Evolutionary conservation across 2,329 filamentous ascomycete genomes (phyloP), one percentile per base, ranked within the genome.

Genomic region (Hypoxylon sp.): DNA sequence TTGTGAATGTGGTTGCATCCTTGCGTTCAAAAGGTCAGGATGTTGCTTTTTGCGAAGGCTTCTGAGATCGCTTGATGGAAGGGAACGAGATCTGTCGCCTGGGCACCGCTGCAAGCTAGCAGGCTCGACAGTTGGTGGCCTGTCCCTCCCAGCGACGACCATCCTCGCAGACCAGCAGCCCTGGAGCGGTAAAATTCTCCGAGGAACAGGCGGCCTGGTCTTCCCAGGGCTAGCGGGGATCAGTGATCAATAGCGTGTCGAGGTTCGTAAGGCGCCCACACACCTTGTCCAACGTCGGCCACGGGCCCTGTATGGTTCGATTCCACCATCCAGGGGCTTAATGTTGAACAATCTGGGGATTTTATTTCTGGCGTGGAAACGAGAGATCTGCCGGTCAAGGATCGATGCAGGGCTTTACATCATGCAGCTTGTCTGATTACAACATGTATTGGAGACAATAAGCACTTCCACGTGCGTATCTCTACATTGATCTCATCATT

Each of bases 151-250:
- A 45, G 18, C 40, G 61, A 64, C 64, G 3, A 51, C 51, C 60
- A 62, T 59, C 64, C 61, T 69, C 61, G 61, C 44, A 58, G 51
- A n/a, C n/a, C n/a, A n/a, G n/a, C n/a, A n/a, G n/a, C n/a, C n/a
- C 50, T 50, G 55, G 55, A 63, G 49, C 60, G 64, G 67, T 61
- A 69, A 69, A 69, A 69, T 67, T 69, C 67, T 69, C 67, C 67
- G 67, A 69, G 53, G 67, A 61, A 65, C 64, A 64, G 64, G 57
- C 59, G 38, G 42, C 57, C 58, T 61, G 63, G 54, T 46, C 30
- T 22, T 40, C 64, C 67, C 45, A 62, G 45, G 59, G 67, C 63
- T 69, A 67, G 64, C 64, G 64, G 63, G 63, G 64, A 69, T 62
- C 64, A 69, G 57, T 59, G 48, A 33, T 61, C 53, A 58, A 68